Evolutionary conservation across 1,284 basidiomycete genomes (phyloP), one percentile per base, ranked within the genome.

Genomic region (Cutaneotrichosporon dermatis): DNA sequence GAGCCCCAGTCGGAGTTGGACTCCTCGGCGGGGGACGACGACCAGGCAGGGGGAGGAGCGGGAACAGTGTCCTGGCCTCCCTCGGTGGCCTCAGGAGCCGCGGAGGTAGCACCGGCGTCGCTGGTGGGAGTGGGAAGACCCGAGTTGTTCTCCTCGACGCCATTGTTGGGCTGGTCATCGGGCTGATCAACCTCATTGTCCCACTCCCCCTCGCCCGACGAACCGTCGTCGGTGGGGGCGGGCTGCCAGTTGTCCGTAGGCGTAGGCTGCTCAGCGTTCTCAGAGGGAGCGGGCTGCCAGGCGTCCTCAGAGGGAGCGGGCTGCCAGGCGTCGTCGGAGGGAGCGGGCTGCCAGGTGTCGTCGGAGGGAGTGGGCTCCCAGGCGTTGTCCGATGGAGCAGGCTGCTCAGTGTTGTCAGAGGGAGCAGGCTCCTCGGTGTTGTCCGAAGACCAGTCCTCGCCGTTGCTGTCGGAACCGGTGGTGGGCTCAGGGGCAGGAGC

Each of bases 401-500:
- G 34, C 33, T 54, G 15, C 15, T 43, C 40, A 6, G 40, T 54
- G 45, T 42, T 53, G 39, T 35, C 13, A 15, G 45, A 13, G 11
- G 57, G 51, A 35, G 45, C 34, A 25, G 51, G 41, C 16, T 51
- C 41, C n/a, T 44, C 43, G 43, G n/a, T 25, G 16, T 44, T 15
- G 43, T 44, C 16, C 34, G 46, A 39, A 9, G 51, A 35, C 15
- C 43, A 39, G 15, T 51, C 41, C n/a, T 25, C 43, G 34, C 46
- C 46, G 15, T 40, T 39, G 39, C 8, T 41, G 50, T 36, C 50
- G 9, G 39, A 51, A 36, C 39, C 50, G 39, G 50, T 41, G n/a
- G 58, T 51, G n/a, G 54, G 43, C 39, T 54, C 10, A 40, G 58
- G 58, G 50, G 58, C 54, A 15, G 59, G 40, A 11, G 25, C 46